Conservation (phyloP, 2,329 filamentous ascomycete species). For the Ustilaginoidea virens region DNA sequence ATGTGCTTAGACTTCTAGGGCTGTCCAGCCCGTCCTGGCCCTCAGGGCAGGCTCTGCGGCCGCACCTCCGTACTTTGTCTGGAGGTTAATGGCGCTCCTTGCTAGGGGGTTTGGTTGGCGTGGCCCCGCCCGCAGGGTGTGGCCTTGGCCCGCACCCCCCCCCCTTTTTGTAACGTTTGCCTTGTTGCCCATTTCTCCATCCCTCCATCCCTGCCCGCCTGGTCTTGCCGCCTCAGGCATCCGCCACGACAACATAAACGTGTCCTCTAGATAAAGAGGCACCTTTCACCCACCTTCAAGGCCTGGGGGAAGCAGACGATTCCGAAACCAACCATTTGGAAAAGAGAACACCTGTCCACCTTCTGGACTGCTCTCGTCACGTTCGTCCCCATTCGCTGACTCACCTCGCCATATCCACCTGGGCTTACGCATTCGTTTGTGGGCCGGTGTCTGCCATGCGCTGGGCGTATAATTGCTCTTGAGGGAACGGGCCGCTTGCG, state of each 20-base stretch:
- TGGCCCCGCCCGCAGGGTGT: too few species aligned
- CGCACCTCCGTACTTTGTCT: too few species aligned
- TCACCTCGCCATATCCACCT: conserved; percentile 6
- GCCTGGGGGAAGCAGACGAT: too few species aligned
- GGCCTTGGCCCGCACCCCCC: too few species aligned
- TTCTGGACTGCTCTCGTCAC: conserved; percentile 6
- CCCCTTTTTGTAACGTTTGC: conserved; percentile 9
- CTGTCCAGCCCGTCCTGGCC: too few species aligned
- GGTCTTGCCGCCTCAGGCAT: conserved; percentile 20
- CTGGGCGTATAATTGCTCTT: conserved; percentile 6
- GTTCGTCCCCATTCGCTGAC: conserved; percentile 8
- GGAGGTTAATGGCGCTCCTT: too few species aligned
- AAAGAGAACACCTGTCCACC: conserved; percentile 5
- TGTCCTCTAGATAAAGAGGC: conserved; percentile 14
- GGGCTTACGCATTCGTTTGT: conserved; percentile 10
- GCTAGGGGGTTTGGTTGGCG: too few species aligned
- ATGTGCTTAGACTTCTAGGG: too few species aligned
- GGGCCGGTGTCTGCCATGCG: conserved; percentile 11
- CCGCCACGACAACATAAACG: conserved; percentile 11
- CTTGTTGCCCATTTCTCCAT: too few species aligned
- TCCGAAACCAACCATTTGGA: neutral
- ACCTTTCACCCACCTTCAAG: neutral
- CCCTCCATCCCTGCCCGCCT: too few species aligned
- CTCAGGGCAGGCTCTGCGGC: too few species aligned
- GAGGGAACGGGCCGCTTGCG: conserved; percentile 6